Evolutionary conservation across 2,329 filamentous ascomycete species (phyloP).

Genomic region (Canariomyces notabilis): DNA sequence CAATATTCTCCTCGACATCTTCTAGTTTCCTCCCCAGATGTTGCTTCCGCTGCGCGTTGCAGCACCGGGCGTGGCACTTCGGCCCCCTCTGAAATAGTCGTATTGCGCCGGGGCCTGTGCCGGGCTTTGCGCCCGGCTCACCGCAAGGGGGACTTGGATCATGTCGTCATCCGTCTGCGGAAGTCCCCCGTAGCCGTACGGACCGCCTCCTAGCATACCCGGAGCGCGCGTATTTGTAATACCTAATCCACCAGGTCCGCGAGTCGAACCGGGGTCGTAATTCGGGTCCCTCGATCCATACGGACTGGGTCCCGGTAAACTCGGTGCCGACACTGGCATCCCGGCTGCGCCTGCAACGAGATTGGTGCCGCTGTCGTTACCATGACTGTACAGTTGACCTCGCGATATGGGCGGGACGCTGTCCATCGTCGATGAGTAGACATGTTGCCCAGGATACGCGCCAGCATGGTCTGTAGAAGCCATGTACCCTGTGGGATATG

Average conservation of each 20-base stretch:
- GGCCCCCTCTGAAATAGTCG: slow-evolving; percentile 49
- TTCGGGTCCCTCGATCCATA: slow-evolving; percentile 23
- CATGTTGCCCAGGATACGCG: slow-evolving; percentile 15
- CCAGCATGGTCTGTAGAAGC: slow-evolving; percentile 3
- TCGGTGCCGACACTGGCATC: slow-evolving; percentile 41
- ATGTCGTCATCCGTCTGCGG: slow-evolving; percentile 46
- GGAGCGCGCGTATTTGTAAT: slow-evolving; percentile 37
- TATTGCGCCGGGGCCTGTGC: slow-evolving; percentile 45
- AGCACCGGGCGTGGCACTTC: slow-evolving; percentile 14
- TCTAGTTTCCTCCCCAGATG: slow-evolving; percentile 22
- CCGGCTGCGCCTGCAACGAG: slow-evolving; percentile 50
- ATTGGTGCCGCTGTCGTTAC: slow-evolving; percentile 50
- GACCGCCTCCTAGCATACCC: slow-evolving; percentile 53
- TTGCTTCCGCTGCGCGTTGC: slow-evolving; percentile 16
- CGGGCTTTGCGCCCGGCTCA: background rate
- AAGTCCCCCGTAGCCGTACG: slow-evolving; percentile 54
- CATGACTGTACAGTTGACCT: slow-evolving; percentile 42
- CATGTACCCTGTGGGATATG: slow-evolving; percentile 14
- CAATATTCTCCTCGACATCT: background rate
- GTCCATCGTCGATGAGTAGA: slow-evolving; percentile 18
- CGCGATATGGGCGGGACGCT: slow-evolving; percentile 32
- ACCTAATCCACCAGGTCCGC: slow-evolving; percentile 23
- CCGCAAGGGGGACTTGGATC: slow-evolving; percentile 26
- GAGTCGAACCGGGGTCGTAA: slow-evolving; percentile 24
- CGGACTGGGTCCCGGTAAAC: slow-evolving; percentile 13